Evolutionary conservation across 1,284 basidiomycete species (phyloP).

Genomic region (Exobasidium rhododendri): DNA sequence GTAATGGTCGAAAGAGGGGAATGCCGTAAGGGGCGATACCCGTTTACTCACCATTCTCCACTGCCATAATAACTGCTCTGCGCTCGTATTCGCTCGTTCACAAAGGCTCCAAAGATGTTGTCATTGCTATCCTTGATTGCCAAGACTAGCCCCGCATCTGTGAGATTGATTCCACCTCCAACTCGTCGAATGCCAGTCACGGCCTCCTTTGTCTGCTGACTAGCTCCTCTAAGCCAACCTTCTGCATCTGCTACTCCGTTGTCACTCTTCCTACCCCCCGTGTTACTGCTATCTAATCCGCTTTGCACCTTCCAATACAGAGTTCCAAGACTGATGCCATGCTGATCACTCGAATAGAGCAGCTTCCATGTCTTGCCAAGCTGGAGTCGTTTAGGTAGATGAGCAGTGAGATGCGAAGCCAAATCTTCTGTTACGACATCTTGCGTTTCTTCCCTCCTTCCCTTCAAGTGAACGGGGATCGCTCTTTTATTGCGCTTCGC

Average conservation of each 20-base stretch:
- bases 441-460: conserved; percentile 44
- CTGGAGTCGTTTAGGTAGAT: conserved; percentile 72
- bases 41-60: conserved; percentile 32
- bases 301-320: conserved; percentile 57
- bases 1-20: too few relatives aligned
- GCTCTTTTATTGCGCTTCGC: conserved; percentile 14
- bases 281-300: conserved; percentile 20
- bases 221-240: conserved; percentile 43
- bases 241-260: conserved; percentile 21
- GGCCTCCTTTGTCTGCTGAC: conserved; percentile 30
- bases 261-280: neutral
- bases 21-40: too few relatives aligned
- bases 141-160: conserved; percentile 44
- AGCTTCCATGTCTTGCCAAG: conserved; percentile 78
- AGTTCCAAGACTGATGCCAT: conserved; percentile 86
- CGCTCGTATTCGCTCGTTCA: conserved; percentile 46
- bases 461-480: conserved; percentile 37
- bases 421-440: conserved; percentile 37
- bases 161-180: conserved; percentile 28
- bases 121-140: conserved; percentile 44
- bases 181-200: conserved; percentile 24
- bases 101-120: conserved; percentile 51
- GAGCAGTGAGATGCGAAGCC: conserved; percentile 41
- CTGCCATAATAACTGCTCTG: conserved; percentile 49
- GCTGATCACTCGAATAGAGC: conserved; percentile 88